phyloP scores from a whole-genome alignment of 176 grass and related monocot genomes.

The Dendrocalamus sinicus region DNA sequence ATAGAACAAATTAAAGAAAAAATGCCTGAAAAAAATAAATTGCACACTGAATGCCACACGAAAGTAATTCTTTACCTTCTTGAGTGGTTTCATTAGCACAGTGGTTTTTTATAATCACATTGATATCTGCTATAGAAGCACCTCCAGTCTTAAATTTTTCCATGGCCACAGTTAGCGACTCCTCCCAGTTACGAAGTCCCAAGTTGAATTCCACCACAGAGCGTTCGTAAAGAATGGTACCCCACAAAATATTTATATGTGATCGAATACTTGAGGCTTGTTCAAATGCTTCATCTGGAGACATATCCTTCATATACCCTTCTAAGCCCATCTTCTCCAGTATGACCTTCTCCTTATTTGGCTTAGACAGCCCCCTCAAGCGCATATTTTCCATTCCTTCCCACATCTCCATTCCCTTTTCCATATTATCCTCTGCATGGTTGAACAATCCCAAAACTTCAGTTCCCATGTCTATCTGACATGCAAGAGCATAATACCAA shows the following conservation, averaged over 20 bases:
- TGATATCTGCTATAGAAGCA: conserved; percentile 58
- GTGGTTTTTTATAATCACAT: conserved; percentile 69
- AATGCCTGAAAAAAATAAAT: background rate
- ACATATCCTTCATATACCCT: conserved; percentile 48
- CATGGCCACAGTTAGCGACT: conserved; percentile 59
- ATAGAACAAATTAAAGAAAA: background rate
- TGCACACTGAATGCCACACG: background rate
- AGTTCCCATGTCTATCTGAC: conserved; percentile 53
- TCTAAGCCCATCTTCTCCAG: conserved; percentile 61
- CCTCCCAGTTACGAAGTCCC: conserved; percentile 69
- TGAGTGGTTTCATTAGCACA: conserved; percentile 73
- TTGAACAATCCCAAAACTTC: conserved; percentile 66
- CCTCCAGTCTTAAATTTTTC: conserved; percentile 80
- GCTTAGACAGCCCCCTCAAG: conserved; percentile 57
- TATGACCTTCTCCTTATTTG: conserved; percentile 49
- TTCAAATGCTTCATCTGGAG: conserved; percentile 59
- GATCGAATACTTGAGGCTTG: conserved; percentile 59
- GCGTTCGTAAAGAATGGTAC: conserved; percentile 76
- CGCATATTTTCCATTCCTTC: conserved; percentile 54
- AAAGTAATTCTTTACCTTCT: conserved; percentile 54
- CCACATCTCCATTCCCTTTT: conserved; percentile 68
- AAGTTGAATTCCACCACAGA: conserved; percentile 77
- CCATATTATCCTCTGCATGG: conserved; percentile 70
- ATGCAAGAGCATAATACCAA: conserved; percentile 67
- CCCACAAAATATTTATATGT: conserved; percentile 83